Evolutionary conservation across 768 basidiomycete species (phyloP), one percentile per base, ranked within the genome.

Genomic region (Pleurotus pulmonarius): DNA sequence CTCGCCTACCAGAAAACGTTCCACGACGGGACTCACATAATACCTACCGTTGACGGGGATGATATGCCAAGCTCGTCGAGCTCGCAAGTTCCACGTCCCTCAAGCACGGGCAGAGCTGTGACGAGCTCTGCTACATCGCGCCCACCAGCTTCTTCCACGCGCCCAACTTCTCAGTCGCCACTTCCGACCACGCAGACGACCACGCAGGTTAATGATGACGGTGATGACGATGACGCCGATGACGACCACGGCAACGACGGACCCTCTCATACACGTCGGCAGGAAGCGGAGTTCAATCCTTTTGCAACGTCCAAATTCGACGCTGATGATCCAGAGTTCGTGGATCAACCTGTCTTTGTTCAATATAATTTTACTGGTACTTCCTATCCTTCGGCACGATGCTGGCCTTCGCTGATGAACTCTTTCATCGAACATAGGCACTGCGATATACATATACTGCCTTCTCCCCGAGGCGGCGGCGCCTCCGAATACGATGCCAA

Each of bases 371-470:
- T 81, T 57, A 77, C 66, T 24, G 80, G 79, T 77, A 55, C 43
- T 44, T 13, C n/a, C 65, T 64, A 11, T 7, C 45, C 39, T 47
- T 51, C 59, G 1, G 41, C 13, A 29, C 47, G 18, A n/a, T 11
- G 34, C 2, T 26, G 1, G 39, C 25, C 57, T 56, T 47, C 49
- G 24, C 58, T 46, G 29, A 34, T 34, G 29, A 11, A 1, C 29
- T 34, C 29, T 8, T 58, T 4, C 46, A 56, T 16, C 34, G 20
- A 25, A 39, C n/a, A 11, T 61, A 83, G 81, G 82, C 9, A 73
- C 75, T 22, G 78, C 77, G 6, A 65, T 83, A 20, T 81, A 75
- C 58, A 61, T 83, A 22, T 83, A 68, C 61, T 74, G 71, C 39
- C 61, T 79, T 39, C 64, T 74, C 29, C 74, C 75, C 4, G 60